Base-by-base conservation (phyloP, 805 yeast genomes). In the Wickerhamomyces chambardii region DNA sequence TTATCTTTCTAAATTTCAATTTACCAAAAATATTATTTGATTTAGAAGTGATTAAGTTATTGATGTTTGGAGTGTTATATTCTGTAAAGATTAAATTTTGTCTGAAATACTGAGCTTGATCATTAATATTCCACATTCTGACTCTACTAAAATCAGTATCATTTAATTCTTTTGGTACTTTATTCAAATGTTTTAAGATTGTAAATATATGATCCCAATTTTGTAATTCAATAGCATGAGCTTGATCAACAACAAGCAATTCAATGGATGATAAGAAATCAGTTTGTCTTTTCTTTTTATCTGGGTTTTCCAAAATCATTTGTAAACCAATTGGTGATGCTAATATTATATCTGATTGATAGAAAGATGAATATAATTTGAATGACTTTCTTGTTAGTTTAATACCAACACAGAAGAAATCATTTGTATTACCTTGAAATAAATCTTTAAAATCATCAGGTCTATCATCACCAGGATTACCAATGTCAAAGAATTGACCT, bases 231-330 rank as follows among this genome's bases (percentile, higher is more conserved):
- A 89, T 66, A 22, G 86, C 84, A 50, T 87, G 87, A 11, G 92
- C 75, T 48, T 84, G 84, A 57, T 92, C 98, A 28, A 86, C 59
- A 15, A 89, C 61, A 33, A 81, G 57, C 4, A 92, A 56, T 56
- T 92, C 98, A 44, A 92, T 84, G 2, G 97, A 87, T 25, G 94
- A 79, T 39, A 92, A 59, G 50, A 87, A 92, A 55, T 89, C 96
- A 37, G 70, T 73, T 45, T 81, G 86, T 38, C 79, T 65, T 50
- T 77, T 74, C 51, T 62, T 57, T 36, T 65, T 66, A 35, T 69
- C 70, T 6, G 68, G 65, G 44, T 76, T 77, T 41, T 85, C 95
- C 41, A 87, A 61, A 30, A 89, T 74, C 70, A 86, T 68, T 38
- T 81, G 75, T 32, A 92, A 63, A 1, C 97, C 97, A 40, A 92